phyloP scores from a whole-genome alignment of 768 basidiomycete species.

The Collybia sordida region DNA sequence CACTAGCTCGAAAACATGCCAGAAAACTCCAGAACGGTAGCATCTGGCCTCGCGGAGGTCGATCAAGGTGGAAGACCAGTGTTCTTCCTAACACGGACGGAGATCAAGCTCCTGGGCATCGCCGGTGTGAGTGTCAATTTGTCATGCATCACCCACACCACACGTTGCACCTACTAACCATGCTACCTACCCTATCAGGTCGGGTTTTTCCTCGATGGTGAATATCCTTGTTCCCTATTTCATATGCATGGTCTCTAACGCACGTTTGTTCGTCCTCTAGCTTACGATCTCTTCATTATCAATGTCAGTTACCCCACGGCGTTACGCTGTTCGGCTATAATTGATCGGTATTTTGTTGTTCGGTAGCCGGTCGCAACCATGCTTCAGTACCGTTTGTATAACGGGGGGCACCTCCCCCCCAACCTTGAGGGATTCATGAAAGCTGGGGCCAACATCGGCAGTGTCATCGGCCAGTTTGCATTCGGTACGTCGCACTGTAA shows the following conservation, averaged over 20 bases:
- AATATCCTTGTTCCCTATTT: constrained; percentile 12
- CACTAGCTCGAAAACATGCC: constrained; percentile 3
- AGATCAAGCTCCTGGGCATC: constrained; percentile 61
- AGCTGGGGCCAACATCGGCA: constrained; percentile 69
- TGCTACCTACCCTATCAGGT: constrained; percentile 33
- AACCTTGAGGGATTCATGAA: constrained; percentile 62
- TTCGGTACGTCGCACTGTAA: constrained; percentile 41
- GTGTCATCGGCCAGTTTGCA: constrained; percentile 66
- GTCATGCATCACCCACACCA: background rate
- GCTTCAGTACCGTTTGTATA: constrained; percentile 65
- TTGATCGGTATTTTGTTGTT: background rate
- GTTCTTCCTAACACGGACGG: constrained; percentile 34
- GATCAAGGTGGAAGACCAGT: constrained; percentile 24
- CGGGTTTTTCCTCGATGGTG: constrained; percentile 75
- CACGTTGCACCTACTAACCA: background rate
- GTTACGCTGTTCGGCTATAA: background rate
- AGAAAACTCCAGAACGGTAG: constrained; percentile 1
- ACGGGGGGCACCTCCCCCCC: constrained; percentile 46
- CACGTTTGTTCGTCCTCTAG: constrained; percentile 26
- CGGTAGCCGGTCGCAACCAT: constrained; percentile 66
- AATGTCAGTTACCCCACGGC: constrained; percentile 40
- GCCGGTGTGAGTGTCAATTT: constrained; percentile 46
- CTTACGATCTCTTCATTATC: constrained; percentile 72
- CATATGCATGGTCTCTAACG: background rate
- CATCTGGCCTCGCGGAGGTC: constrained; percentile 23